Evolutionary conservation across 345 rosid species (phyloP).

Genomic region (Eucalyptus tenuipes): DNA sequence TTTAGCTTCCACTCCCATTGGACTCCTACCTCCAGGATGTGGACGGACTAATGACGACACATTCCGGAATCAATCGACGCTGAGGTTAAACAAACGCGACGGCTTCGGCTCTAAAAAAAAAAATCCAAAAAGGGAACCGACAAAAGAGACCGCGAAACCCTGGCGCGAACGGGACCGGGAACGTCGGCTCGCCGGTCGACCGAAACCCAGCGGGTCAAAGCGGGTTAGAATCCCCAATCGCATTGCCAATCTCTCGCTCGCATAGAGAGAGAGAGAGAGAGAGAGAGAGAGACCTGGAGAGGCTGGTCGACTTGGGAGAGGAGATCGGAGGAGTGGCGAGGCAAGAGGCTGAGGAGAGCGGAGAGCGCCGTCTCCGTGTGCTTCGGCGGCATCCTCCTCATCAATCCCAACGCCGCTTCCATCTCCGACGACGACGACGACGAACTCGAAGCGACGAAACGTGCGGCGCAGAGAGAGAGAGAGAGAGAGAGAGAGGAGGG

Average conservation of each 20-base stretch:
- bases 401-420: conserved; percentile 93
- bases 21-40: not conserved
- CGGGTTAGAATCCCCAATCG: not conserved
- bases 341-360: conserved; percentile 83
- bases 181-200: not conserved
- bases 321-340: conserved; percentile 91
- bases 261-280: not conserved
- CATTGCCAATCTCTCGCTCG: not conserved
- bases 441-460: not conserved
- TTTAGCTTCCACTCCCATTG: not conserved
- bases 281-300: conserved; percentile 49
- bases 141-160: not conserved
- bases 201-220: not conserved
- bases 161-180: not conserved
- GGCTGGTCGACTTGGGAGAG: conserved; percentile 98
- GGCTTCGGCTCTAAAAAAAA: not conserved
- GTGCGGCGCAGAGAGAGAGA: not conserved
- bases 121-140: not conserved
- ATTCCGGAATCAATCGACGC: not conserved
- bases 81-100: not conserved
- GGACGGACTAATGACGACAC: not conserved
- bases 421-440: not conserved
- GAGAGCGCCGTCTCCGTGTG: conserved; percentile 88
- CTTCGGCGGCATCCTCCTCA: conserved; percentile 88
- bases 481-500: not conserved